Conservation (phyloP, 306 rosid genomes). For the Prunus mongolica region DNA sequence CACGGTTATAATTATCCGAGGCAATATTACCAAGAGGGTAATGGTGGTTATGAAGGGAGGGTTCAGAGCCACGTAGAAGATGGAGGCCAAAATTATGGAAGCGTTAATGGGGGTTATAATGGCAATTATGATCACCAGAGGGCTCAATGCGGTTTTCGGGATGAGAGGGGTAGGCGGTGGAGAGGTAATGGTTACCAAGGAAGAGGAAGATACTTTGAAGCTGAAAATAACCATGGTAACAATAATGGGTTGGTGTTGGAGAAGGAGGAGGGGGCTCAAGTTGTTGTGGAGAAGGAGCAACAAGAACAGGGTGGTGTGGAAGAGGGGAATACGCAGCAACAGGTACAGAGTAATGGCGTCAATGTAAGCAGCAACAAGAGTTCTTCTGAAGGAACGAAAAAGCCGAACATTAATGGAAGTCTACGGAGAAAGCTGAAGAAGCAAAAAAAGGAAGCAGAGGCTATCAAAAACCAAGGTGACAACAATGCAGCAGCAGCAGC, state of each 20-base stretch:
- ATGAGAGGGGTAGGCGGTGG: background rate
- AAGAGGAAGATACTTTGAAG: background rate
- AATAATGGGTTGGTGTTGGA: background rate
- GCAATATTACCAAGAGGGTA: background rate
- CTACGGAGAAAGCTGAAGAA: background rate
- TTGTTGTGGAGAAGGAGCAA: background rate
- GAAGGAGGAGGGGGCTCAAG: background rate
- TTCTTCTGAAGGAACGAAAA: background rate
- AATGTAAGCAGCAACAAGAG: background rate
- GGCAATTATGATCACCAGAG: background rate
- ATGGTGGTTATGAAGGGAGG: background rate
- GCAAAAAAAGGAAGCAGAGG: background rate
- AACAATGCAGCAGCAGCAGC: background rate
- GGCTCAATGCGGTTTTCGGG: background rate
- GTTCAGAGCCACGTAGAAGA: background rate
- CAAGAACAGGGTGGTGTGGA: background rate
- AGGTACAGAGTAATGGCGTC: background rate
- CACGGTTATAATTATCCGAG: background rate
- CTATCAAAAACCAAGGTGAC: background rate
- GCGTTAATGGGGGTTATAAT: background rate
- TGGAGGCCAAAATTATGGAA: background rate
- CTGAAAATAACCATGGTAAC: background rate
- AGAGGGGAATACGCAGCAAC: background rate
- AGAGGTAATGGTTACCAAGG: background rate
- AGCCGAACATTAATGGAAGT: background rate